A percentile compares a stretch with the other conserved stretches of the same genome.
These are phyloP conservation scores for Candida coquimbonensis DNA, from an alignment of 805 yeast genomes.

Conservation along the genomic window DNA sequence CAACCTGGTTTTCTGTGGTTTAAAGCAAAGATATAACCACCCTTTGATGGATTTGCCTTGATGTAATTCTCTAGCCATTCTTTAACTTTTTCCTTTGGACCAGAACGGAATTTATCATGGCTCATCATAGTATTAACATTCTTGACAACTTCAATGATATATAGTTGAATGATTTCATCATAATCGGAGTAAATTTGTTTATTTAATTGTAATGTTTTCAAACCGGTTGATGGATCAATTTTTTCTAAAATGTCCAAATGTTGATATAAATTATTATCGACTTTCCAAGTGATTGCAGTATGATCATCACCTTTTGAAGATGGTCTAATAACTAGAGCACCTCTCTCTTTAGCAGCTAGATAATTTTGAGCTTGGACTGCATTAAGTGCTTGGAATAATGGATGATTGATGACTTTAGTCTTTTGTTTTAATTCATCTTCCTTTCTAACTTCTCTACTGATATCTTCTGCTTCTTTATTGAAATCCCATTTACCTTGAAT, in stretches of 20 bases:
- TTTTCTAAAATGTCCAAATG: slow-evolving; percentile 83
- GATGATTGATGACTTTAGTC: slow-evolving; percentile 78
- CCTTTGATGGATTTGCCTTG: slow-evolving; percentile 82
- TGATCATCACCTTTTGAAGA: slow-evolving; percentile 86
- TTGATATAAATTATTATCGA: slow-evolving; percentile 83
- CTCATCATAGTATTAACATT: slow-evolving; percentile 78
- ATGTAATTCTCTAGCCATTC: slow-evolving; percentile 86
- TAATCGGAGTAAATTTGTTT: slow-evolving; percentile 47
- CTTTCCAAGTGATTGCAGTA: slow-evolving; percentile 93
- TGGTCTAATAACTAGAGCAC: slow-evolving; percentile 91
- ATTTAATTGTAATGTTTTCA: slow-evolving; percentile 51
- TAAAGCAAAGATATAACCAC: slow-evolving; percentile 85
- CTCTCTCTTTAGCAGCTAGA: slow-evolving; percentile 81
- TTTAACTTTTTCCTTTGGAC: slow-evolving; percentile 70
- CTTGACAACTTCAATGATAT: slow-evolving; percentile 75
- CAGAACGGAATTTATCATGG: slow-evolving; percentile 83
- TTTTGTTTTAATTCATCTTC: slow-evolving; percentile 57
- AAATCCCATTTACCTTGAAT: slow-evolving; percentile 75
- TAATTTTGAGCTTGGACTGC: slow-evolving; percentile 88
- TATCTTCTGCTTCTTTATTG: slow-evolving; percentile 64
- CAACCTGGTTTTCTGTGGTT: slow-evolving; percentile 94
- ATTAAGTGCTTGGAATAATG: slow-evolving; percentile 78
- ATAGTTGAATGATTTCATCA: slow-evolving; percentile 87
- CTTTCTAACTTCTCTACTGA: slow-evolving; percentile 46
- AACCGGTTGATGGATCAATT: slow-evolving; percentile 4